Evolutionary conservation across 352 stramenopile species (phyloP), one percentile per base, ranked within the genome.

Genomic region (Phytopythium aichiense): DNA sequence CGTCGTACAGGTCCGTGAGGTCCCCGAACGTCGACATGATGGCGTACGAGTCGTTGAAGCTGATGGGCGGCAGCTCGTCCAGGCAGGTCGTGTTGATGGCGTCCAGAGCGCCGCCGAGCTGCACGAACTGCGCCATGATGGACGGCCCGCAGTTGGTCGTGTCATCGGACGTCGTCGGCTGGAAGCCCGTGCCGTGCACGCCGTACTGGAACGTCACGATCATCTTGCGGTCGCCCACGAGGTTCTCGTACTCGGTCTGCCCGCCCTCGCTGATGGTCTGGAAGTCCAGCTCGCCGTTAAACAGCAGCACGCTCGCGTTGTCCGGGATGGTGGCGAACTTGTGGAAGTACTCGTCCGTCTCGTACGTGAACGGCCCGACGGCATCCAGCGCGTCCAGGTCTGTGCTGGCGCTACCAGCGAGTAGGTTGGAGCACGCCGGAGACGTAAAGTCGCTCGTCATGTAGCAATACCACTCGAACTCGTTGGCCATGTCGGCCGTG

Each of bases 201-300:
- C 71, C 78, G 57, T 75, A 72, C 9, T 83, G 69, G 46, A 80
- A 85, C 43, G 74, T 62, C 18, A 87, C 33, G 2, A 87, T 52
- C 61, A 81, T 68, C 40, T 83, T 83, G 46, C 63, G 45, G 31
- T 58, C 69, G 55, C 58, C 61, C 13, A 49, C 22, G 11, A 81
- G 33, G 35, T 67, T 64, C 22, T 56, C 58, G 58, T 49, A 64
- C 50, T 75, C 37, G 13, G 50, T 13, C 3, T 54, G 40, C 0
- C 61, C 70, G 16, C 59, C 60, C 42, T 81, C 71, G 33, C 33
- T 43, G 1, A 56, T 28, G 18, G 71, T 81, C 52, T 64, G 48
- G 43, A 70, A 66, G 58, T 81, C 73, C 50, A 79, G 30, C 0
- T 50, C 56, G 16, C 73, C 68, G 43, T 65, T 78, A 50, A 81